Conservation (phyloP, 2,329 filamentous ascomycete genomes). For the Clathrospora elynae region DNA sequence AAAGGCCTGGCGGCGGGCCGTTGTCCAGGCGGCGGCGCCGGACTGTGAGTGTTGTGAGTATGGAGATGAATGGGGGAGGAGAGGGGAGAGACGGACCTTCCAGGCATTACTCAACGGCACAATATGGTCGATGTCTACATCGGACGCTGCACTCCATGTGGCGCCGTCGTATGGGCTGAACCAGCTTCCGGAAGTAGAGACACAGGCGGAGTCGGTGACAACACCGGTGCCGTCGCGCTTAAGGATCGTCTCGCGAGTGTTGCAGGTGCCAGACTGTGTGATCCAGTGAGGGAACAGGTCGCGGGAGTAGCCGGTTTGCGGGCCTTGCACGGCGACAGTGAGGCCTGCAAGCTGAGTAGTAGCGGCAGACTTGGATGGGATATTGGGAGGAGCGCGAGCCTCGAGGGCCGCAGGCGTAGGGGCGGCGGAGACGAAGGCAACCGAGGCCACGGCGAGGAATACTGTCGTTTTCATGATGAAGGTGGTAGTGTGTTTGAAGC, state of each 20-base stretch:
- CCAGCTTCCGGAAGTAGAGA: constrained; percentile 71
- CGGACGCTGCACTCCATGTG: constrained; percentile 68
- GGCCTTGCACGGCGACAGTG: constrained; percentile 61
- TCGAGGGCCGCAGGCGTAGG: constrained; percentile 35
- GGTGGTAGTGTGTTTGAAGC: not conserved
- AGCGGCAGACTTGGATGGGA: constrained; percentile 65
- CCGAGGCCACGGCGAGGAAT: constrained; percentile 30
- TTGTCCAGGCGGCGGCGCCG: constrained; percentile 74
- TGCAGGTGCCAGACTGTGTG: constrained; percentile 64
- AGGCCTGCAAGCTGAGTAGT: constrained; percentile 63
- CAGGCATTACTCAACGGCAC: constrained; percentile 82
- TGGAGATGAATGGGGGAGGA: not conserved
- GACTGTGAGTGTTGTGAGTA: constrained; percentile 50
- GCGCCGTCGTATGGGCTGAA: constrained; percentile 73
- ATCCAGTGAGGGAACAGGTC: constrained; percentile 74
- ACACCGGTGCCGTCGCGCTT: constrained; percentile 73
- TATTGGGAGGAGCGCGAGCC: constrained; percentile 60
- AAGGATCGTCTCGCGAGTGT: constrained; percentile 74
- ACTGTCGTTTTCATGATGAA: constrained; percentile 40
- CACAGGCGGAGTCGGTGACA: constrained; percentile 63
- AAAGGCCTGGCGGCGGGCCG: constrained; percentile 67
- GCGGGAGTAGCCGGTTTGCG: constrained; percentile 65
- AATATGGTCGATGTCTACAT: constrained; percentile 83
- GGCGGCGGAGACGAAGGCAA: constrained; percentile 34
- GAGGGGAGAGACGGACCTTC: constrained; percentile 58